Evolutionary conservation across 306 rosid species (phyloP).

Genomic region (Ochetophila trinervis): DNA sequence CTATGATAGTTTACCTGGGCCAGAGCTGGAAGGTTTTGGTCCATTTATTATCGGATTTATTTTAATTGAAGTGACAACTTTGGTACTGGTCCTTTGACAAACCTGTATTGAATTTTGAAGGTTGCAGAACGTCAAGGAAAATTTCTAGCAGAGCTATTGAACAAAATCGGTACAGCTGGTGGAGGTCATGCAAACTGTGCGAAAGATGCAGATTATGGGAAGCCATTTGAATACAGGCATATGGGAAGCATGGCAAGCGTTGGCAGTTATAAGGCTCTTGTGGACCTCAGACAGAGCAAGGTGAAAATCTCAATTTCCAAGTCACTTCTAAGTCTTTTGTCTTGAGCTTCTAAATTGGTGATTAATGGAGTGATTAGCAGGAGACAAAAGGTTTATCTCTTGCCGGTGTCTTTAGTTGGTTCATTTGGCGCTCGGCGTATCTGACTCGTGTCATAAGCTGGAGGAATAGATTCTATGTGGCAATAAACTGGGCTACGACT

Average conservation of each 20-base stretch:
- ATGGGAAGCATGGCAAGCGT: conserved; percentile 95
- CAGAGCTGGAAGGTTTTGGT: too few relatives aligned
- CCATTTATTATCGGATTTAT: too few relatives aligned
- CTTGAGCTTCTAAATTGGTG: conserved; percentile 11
- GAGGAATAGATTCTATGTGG: conserved; percentile 94
- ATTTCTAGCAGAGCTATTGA: conserved; percentile 57
- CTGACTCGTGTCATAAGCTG: conserved; percentile 89
- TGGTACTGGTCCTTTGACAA: conserved; percentile 8
- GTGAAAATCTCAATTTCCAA: conserved; percentile 39
- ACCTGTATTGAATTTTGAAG: conserved; percentile 35
- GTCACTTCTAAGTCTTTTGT: background rate
- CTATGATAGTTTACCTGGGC: too few relatives aligned
- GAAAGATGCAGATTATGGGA: conserved; percentile 49
- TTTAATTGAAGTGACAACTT: background rate
- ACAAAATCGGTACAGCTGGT: conserved; percentile 66
- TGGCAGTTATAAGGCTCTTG: conserved; percentile 96
- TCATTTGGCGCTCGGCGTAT: conserved; percentile 86
- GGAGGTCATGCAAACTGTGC: conserved; percentile 61
- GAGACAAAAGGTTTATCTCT: conserved; percentile 69
- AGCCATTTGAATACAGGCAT: conserved; percentile 83
- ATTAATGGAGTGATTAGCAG: conserved; percentile 35
- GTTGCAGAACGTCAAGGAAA: conserved; percentile 98
- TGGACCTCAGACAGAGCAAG: conserved; percentile 91
- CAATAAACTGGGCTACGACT: conserved; percentile 91
- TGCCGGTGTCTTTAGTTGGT: conserved; percentile 88